These are phyloP conservation scores for Eucalyptus curtisii DNA, from an alignment of 345 rosid species.

Conservation along the genomic window DNA sequence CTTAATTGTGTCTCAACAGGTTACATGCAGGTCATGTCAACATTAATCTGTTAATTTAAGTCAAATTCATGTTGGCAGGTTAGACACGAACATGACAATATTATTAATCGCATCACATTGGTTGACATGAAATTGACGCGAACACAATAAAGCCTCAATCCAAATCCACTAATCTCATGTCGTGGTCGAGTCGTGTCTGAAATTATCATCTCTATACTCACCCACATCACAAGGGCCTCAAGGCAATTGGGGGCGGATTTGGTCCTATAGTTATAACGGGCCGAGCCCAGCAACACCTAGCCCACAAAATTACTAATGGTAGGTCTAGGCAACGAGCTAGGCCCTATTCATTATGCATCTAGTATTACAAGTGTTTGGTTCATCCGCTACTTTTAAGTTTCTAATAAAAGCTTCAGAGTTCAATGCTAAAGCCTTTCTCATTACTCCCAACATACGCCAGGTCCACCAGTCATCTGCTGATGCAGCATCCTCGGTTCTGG, in stretches of 20 bases:
- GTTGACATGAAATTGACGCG: not conserved
- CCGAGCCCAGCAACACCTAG: not conserved
- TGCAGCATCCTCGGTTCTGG: conserved; percentile 83
- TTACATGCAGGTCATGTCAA: not conserved
- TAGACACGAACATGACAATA: not conserved
- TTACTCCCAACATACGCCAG: conserved; percentile 6
- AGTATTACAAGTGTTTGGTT: not conserved
- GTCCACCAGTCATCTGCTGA: conserved; percentile 88
- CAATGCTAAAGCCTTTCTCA: not conserved
- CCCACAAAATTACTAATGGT: not conserved
- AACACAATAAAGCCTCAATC: not conserved
- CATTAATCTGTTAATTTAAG: not conserved
- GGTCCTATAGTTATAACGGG: not conserved
- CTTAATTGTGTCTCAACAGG: not conserved
- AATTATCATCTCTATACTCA: not conserved
- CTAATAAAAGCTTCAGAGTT: not conserved
- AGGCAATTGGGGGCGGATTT: not conserved
- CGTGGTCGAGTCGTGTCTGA: not conserved
- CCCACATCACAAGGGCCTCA: not conserved
- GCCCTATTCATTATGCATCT: not conserved
- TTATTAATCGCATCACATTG: not conserved
- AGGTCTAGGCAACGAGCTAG: not conserved
- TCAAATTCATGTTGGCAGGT: not conserved
- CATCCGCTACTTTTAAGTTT: not conserved
- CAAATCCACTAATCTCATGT: not conserved